Base-by-base conservation (phyloP, 352 stramenopile species). In the Globisporangium splendens region DNA sequence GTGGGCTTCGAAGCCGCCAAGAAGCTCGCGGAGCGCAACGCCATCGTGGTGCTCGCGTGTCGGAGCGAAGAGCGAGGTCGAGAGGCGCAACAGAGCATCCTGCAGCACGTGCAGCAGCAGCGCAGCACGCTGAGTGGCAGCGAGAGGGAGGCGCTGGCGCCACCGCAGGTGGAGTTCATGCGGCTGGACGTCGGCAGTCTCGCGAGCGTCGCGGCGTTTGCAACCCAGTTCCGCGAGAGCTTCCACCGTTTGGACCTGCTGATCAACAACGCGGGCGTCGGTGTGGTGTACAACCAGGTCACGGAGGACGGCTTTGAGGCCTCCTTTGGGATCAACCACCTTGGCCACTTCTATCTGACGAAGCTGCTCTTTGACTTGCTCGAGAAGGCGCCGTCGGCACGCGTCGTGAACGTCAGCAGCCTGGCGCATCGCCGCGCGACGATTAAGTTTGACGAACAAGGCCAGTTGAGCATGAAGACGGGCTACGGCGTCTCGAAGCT, bases 1-100 rank as follows among this genome's bases (percentile, higher is more conserved):
- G 86, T 97, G 60, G 89, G 89, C 22, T 91, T 81, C 39, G 79
- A 89, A 60, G 72, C 79, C 1, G 77, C 88, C n/a, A 72, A 69
- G 50, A 57, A 68, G 20, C 68, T 96, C 46, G 88, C 75, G 1
- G 31, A 77, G 38, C 71, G 70, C 57, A 72, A 78, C 46, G 84
- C 75, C 44, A 59, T 79, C 22, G 88, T 96, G 41, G 69, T 96
- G 47, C 63, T 96, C 8, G 88, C 83, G 7, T 93, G 85, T 59
- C 83, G 88, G 21, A 91, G 73, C 41, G 68, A 77, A 46, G 52
- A 41, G 2, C 63, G 71, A 0, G 74, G 66, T 8, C 59, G 43
- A 15, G 46, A 64, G 3, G 75, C 75, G 3, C 58, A 75, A 48
- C 38, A 68, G n/a, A 17, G 54, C 33, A 77, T 87, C 22, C 54